Evolutionary conservation across 352 stramenopile species (phyloP).

Genomic region (Pythium rishiriense): DNA sequence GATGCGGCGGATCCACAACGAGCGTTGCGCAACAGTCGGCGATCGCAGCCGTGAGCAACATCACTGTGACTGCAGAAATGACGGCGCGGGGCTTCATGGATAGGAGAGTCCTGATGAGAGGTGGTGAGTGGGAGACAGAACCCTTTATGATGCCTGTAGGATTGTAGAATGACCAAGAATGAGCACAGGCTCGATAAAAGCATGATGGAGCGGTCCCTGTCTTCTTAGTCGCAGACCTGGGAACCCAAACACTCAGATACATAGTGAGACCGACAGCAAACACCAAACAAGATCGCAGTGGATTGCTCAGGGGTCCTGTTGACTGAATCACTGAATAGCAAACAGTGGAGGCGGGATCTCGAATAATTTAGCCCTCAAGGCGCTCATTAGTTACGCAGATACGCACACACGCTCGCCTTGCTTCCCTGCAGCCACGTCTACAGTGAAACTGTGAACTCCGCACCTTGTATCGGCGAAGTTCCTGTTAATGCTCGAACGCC

Average conservation of each 20-base stretch:
- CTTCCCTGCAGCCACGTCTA: background rate
- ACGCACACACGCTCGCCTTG: background rate
- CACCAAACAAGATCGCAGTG: background rate
- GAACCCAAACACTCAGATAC: background rate
- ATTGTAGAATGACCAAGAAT: too few relatives aligned
- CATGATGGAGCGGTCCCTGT: background rate
- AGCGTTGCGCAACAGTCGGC: background rate
- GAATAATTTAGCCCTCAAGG: background rate
- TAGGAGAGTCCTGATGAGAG: background rate
- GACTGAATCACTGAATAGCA: too few relatives aligned
- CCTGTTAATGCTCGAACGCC: conserved; percentile 60
- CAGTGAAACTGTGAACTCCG: background rate
- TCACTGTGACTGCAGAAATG: background rate
- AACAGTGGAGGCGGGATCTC: background rate
- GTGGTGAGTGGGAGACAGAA: too few relatives aligned
- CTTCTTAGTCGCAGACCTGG: background rate
- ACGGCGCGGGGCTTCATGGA: background rate
- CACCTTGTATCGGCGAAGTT: background rate
- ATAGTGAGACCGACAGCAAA: background rate
- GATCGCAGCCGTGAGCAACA: background rate
- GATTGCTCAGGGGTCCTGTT: background rate
- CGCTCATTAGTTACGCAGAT: too few relatives aligned
- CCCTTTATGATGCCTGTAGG: too few relatives aligned
- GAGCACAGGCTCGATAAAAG: background rate
- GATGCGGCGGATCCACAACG: too few relatives aligned